Percentiles rank a stretch among this genome's conserved stretches.
phyloP scores from a whole-genome alignment of 1,139 yeast genomes.

The Candida freyschussii region DNA sequence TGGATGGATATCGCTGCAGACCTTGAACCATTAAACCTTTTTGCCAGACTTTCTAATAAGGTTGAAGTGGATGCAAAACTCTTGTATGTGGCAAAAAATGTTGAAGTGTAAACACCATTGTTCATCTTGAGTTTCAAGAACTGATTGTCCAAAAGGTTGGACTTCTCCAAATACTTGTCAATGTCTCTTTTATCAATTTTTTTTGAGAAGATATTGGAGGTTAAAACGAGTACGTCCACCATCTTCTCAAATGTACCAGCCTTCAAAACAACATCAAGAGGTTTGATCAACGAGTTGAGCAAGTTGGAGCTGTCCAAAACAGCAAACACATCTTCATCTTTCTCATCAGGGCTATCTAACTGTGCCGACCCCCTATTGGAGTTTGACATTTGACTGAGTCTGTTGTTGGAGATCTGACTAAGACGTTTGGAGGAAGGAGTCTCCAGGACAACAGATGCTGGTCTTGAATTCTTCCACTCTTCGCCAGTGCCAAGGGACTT shows the following conservation, averaged over 20 bases:
- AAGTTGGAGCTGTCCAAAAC: conserved; percentile 31
- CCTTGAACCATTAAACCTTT: conserved; percentile 53
- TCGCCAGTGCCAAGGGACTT: conserved; percentile 41
- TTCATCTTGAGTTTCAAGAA: conserved; percentile 47
- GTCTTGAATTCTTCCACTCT: conserved; percentile 32
- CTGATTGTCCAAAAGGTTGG: conserved; percentile 33
- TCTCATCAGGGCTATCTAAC: conserved; percentile 7
- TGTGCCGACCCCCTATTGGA: conserved; percentile 12
- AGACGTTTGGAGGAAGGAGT: conserved; percentile 38
- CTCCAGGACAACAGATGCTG: conserved; percentile 44
- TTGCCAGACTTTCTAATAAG: conserved; percentile 45
- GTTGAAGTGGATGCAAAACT: conserved; percentile 54
- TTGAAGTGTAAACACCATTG: conserved; percentile 52
- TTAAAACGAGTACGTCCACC: conserved; percentile 57
- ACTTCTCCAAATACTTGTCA: conserved; percentile 31
- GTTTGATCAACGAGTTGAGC: conserved; percentile 30
- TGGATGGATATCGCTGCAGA: conserved; percentile 50
- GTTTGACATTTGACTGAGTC: conserved; percentile 17
- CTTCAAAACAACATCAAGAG: conserved; percentile 45
- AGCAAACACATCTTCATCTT: conserved; percentile 25
- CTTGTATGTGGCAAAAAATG: conserved; percentile 62
- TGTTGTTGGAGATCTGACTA: conserved; percentile 29
- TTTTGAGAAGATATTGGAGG: conserved; percentile 53
- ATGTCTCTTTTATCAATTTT: conserved; percentile 40
- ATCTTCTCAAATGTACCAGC: conserved; percentile 58